These are phyloP conservation scores for Termitomyces sp. DNA, from an alignment of 768 basidiomycete species.

Conservation along the genomic window DNA sequence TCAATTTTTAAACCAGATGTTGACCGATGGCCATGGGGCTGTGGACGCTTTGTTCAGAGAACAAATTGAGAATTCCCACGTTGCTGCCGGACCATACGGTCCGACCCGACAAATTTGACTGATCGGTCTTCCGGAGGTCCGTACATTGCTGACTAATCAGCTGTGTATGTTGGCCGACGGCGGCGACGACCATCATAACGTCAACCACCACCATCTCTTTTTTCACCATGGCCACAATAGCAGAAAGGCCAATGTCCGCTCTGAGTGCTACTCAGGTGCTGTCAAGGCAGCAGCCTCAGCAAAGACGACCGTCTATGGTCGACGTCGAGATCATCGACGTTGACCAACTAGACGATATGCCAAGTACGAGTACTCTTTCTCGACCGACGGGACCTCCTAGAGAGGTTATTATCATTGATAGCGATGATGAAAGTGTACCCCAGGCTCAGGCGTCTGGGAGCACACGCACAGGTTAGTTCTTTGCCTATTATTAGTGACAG, in stretches of 20 bases:
- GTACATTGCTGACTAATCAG: conserved; percentile 8
- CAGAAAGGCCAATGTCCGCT: conserved; percentile 24
- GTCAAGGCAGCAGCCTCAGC: conserved; percentile 6
- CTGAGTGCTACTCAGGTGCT: conserved; percentile 18
- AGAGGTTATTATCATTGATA: conserved; percentile 34
- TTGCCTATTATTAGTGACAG: background rate
- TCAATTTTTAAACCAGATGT: no score
- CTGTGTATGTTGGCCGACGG: background rate
- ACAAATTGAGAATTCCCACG: no score
- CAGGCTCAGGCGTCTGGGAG: conserved; percentile 13
- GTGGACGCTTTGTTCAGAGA: no score
- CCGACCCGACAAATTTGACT: background rate
- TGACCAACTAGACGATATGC: conserved; percentile 29
- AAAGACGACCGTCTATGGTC: conserved; percentile 21
- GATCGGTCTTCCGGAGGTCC: background rate
- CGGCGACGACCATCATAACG: conserved; percentile 12
- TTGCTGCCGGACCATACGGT: background rate
- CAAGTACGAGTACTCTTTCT: conserved; percentile 12
- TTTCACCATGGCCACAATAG: conserved; percentile 27
- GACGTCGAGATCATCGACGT: conserved; percentile 49
- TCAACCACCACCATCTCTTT: conserved; percentile 21
- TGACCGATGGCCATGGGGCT: no score
- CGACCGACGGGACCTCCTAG: conserved; percentile 15
- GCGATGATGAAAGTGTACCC: conserved; percentile 29
- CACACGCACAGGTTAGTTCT: conserved; percentile 13